phyloP scores from a whole-genome alignment of 148 eudicot genomes.

The Gaultheria prostrata region DNA sequence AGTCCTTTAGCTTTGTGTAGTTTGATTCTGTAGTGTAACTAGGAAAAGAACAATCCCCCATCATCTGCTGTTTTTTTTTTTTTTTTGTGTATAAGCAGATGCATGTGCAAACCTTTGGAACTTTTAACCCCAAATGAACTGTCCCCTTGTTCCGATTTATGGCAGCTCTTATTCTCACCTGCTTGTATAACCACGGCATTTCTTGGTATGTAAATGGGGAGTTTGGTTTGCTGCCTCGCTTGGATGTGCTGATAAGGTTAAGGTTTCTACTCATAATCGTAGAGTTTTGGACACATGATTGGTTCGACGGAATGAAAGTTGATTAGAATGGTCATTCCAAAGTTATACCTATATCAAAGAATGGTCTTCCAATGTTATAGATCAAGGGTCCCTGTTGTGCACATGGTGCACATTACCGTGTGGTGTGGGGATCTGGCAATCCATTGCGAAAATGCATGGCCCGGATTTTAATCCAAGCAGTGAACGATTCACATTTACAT shows the following conservation, averaged over 20 bases:
- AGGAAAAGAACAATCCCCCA: neutral
- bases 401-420: too few relatives aligned
- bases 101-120: neutral
- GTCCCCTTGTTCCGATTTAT: neutral
- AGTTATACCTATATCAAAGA: too few relatives aligned
- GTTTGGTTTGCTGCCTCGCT: neutral
- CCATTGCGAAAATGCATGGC: too few relatives aligned
- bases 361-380: too few relatives aligned
- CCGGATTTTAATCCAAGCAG: too few relatives aligned
- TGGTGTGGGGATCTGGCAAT: too few relatives aligned
- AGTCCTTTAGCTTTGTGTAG: neutral
- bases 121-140: neutral
- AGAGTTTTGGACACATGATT: too few relatives aligned
- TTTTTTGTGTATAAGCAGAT: conserved; percentile 17
- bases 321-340: too few relatives aligned
- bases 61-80: conserved; percentile 22
- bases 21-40: neutral
- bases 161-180: neutral
- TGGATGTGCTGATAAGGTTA: neutral
- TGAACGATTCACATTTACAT: too few relatives aligned
- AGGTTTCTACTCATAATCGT: neutral
- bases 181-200: neutral
- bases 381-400: too few relatives aligned
- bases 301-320: too few relatives aligned
- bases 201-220: neutral